These are phyloP conservation scores for Metschnikowia matae DNA, from an alignment of 805 yeast genomes.

Conservation along the genomic window DNA sequence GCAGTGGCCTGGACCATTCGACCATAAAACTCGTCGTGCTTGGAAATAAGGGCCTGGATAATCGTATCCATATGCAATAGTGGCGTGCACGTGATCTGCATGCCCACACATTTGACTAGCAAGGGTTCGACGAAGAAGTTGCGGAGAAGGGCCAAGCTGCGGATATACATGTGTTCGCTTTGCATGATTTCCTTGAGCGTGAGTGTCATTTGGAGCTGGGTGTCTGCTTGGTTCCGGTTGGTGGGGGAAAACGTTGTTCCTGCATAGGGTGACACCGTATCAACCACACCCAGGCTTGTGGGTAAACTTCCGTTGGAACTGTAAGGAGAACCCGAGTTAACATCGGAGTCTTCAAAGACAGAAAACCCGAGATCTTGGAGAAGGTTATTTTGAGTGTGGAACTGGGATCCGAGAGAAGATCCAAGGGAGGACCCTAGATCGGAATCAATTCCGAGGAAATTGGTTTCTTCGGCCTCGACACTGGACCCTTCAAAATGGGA, in stretches of 20 bases:
- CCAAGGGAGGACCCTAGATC: no score
- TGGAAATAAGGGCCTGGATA: slow-evolving; percentile 5
- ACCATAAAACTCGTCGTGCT: slow-evolving; percentile 7
- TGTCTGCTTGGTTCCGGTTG: slow-evolving; percentile 4
- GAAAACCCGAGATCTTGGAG: neutral
- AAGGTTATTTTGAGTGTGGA: neutral
- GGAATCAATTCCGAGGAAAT: no score
- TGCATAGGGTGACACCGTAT: slow-evolving; percentile 7
- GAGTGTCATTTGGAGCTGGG: slow-evolving; percentile 5
- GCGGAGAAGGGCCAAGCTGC: slow-evolving; percentile 10
- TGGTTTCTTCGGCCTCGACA: no score
- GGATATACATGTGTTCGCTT: slow-evolving; percentile 11
- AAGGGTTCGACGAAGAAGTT: slow-evolving; percentile 13
- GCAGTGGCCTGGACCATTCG: slow-evolving; percentile 1
- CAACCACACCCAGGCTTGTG: slow-evolving; percentile 8
- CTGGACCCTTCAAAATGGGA: no score
- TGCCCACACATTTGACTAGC: slow-evolving; percentile 6
- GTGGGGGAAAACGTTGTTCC: slow-evolving; percentile 9
- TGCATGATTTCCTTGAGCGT: slow-evolving; percentile 10
- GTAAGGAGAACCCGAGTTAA: no score
- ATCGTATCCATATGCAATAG: slow-evolving; percentile 6
- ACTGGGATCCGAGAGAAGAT: no score
- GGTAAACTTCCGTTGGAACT: neutral
- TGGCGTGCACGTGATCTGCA: slow-evolving; percentile 13
- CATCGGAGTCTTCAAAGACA: neutral